phyloP scores from a whole-genome alignment of 148 eudicot genomes.

The Camellia sinensis region DNA sequence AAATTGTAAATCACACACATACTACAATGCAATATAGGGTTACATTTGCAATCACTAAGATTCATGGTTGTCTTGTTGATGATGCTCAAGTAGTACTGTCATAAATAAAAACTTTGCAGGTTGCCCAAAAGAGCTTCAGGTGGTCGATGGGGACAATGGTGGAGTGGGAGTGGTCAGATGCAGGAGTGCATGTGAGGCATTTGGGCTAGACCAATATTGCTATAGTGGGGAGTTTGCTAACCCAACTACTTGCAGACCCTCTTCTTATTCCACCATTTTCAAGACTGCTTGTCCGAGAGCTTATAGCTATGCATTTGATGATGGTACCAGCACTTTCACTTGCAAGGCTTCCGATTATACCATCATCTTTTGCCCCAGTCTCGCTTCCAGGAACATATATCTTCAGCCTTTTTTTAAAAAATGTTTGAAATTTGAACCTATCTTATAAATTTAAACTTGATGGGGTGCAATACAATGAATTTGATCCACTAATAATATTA shows the following conservation, averaged over 20 bases:
- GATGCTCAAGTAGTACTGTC: background rate
- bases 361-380: constrained; percentile 65
- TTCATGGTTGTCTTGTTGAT: background rate
- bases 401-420: no score
- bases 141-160: constrained; percentile 48
- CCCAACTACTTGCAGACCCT: constrained; percentile 72
- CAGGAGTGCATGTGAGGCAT: constrained; percentile 83
- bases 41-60: background rate
- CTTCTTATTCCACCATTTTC: constrained; percentile 74
- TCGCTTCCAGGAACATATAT: no score
- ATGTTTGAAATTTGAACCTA: no score
- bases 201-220: constrained; percentile 79
- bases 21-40: no score
- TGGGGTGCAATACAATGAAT: no score
- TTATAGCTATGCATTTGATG: constrained; percentile 92
- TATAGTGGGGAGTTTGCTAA: constrained; percentile 82
- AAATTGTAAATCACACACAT: no score
- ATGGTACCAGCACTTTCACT: constrained; percentile 85
- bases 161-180: constrained; percentile 67
- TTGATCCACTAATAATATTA: no score
- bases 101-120: constrained; percentile 35
- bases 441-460: no score
- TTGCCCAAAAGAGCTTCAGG: constrained; percentile 95
- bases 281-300: constrained; percentile 93
- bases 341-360: constrained; percentile 76